Percentiles rank a stretch among this genome's conserved stretches.
Evolutionary conservation across 768 basidiomycete genomes (phyloP).

Genomic region (Amanita inopinata): DNA sequence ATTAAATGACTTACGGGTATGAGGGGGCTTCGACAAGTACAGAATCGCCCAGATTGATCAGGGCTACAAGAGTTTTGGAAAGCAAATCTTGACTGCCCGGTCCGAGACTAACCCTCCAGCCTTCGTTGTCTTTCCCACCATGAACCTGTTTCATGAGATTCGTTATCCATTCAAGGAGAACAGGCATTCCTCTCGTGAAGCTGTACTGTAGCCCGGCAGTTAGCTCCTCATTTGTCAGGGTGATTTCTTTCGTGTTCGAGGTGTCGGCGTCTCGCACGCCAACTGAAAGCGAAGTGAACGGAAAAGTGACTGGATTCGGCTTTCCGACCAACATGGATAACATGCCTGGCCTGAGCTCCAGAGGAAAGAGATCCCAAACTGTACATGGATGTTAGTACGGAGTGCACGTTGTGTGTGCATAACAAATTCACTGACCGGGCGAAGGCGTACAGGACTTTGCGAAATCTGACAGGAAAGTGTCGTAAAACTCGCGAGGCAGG

Average conservation of each 20-base stretch:
- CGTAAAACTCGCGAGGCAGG: constrained; percentile 20
- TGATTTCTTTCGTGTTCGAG: constrained; percentile 27
- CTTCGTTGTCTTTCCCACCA: constrained; percentile 32
- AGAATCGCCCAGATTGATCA: constrained; percentile 69
- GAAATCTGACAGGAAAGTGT: constrained; percentile 32
- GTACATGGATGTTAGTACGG: constrained; percentile 3
- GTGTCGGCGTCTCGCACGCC: constrained; percentile 30
- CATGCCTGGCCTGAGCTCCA: constrained; percentile 55
- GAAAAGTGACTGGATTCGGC: constrained; percentile 73
- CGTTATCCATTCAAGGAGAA: constrained; percentile 47
- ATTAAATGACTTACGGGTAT: constrained; percentile 43
- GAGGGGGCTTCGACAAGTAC: constrained; percentile 75
- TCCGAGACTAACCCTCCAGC: constrained; percentile 61
- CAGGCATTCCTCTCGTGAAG: constrained; percentile 46
- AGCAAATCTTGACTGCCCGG: constrained; percentile 72
- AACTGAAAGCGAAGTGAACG: constrained; percentile 59
- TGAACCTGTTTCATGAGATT: constrained; percentile 53
- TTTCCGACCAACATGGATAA: constrained; percentile 71
- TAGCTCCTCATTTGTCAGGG: constrained; percentile 42
- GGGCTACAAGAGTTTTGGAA: constrained; percentile 62
- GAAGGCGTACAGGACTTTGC: constrained; percentile 42
- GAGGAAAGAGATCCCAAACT: constrained; percentile 49
- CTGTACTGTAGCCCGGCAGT: constrained; percentile 54
- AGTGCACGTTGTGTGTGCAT: neutral
- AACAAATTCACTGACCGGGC: constrained; percentile 29